Percentiles rank a stretch among this genome's conserved stretches.
Conservation (phyloP, 352 stramenopile genomes). For the Phytophthora fragariaefolia region DNA sequence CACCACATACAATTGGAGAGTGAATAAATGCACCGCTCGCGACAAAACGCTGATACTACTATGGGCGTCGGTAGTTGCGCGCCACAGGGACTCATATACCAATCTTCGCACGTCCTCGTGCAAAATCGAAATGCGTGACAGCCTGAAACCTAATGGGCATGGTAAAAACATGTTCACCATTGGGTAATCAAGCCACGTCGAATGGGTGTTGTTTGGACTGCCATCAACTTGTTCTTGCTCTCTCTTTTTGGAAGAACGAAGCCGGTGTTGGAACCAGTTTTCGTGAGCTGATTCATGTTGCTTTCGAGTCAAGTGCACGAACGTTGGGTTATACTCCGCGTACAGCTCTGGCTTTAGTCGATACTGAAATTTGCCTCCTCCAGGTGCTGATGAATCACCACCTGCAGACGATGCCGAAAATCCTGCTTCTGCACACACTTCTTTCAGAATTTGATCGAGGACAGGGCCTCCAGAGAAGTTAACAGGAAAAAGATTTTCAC, state of each 20-base stretch:
- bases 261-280: slow-evolving; percentile 86
- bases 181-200: slow-evolving; percentile 82
- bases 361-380: slow-evolving; percentile 78
- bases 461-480: slow-evolving; percentile 74
- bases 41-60: slow-evolving; percentile 74
- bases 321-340: slow-evolving; percentile 86
- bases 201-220: slow-evolving; percentile 68
- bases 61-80: slow-evolving; percentile 59
- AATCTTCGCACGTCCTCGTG: slow-evolving; percentile 62
- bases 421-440: slow-evolving; percentile 59
- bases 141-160: slow-evolving; percentile 64
- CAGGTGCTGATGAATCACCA: slow-evolving; percentile 38
- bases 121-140: slow-evolving; percentile 67
- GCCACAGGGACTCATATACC: slow-evolving; percentile 78
- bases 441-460: slow-evolving; percentile 82
- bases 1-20: slow-evolving; percentile 84
- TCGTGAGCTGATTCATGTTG: slow-evolving; percentile 89
- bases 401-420: slow-evolving; percentile 31
- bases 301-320: slow-evolving; percentile 87
- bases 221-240: slow-evolving; percentile 69
- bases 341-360: slow-evolving; percentile 82
- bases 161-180: slow-evolving; percentile 85
- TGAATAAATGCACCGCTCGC: slow-evolving; percentile 80
- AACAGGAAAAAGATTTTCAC: slow-evolving; percentile 76
- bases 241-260: slow-evolving; percentile 69